phyloP scores from a whole-genome alignment of 2,329 filamentous ascomycete genomes.

The Colletotrichum endophyticum region DNA sequence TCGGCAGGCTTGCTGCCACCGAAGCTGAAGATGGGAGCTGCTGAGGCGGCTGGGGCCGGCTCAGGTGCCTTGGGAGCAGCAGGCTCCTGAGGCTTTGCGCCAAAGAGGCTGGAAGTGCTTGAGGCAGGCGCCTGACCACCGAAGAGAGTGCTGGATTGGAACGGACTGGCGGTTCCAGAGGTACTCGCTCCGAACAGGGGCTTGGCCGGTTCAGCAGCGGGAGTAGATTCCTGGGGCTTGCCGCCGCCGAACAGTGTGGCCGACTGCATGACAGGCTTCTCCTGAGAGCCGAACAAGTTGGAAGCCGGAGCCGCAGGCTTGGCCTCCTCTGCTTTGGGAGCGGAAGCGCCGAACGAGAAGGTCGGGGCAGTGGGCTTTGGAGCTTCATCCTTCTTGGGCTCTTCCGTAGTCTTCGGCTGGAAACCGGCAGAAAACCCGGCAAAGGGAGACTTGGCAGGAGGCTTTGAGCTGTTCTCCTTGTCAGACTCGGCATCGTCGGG shows the following conservation, averaged over 20 bases:
- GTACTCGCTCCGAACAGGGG: conserved; percentile 25
- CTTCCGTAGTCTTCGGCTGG: conserved; percentile 31
- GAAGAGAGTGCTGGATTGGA: conserved; percentile 21
- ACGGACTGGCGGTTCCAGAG: conserved; percentile 10
- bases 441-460: conserved; percentile 33
- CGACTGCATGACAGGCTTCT: conserved; percentile 28
- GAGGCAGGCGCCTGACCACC: conserved; percentile 25
- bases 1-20: conserved; percentile 28
- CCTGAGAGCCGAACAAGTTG: conserved; percentile 26
- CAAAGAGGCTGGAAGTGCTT: conserved; percentile 33
- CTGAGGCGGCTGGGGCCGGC: conserved; percentile 9
- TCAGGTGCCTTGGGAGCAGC: conserved; percentile 2
- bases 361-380: conserved; percentile 11
- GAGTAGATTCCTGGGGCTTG: conserved; percentile 33
- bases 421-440: conserved; percentile 34
- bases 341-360: conserved; percentile 20
- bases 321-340: conserved; percentile 13
- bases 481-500: conserved; percentile 42
- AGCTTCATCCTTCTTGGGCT: conserved; percentile 21
- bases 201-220: conserved; percentile 30
- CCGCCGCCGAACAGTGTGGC: conserved; percentile 43
- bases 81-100: conserved; percentile 16
- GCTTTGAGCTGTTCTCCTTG: conserved; percentile 47
- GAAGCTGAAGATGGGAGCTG: conserved; percentile 38
- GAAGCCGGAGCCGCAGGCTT: conserved; percentile 24